A percentile compares a stretch with the other conserved stretches of the same genome.
Evolutionary conservation across 2,329 filamentous ascomycete genomes (phyloP).

Genomic region (Sporothrix pseudoabietina): DNA sequence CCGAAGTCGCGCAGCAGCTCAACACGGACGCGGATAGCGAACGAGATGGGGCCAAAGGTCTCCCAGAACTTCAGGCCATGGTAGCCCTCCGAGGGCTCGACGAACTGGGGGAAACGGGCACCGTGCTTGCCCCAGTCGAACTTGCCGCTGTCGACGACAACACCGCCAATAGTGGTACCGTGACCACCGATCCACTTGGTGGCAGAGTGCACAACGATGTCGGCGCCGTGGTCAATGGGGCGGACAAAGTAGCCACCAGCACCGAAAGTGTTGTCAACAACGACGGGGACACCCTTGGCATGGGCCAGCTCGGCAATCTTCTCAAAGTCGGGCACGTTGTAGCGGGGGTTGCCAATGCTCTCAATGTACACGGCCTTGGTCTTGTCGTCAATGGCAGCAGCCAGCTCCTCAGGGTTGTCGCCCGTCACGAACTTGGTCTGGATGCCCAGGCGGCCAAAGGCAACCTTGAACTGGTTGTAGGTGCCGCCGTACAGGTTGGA

Average conservation of each 20-base stretch:
- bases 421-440: constrained; percentile 83
- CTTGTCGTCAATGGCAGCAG: constrained; percentile 81
- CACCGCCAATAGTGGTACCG: constrained; percentile 85
- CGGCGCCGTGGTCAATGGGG: constrained; percentile 86
- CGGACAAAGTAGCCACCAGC: constrained; percentile 86
- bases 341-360: constrained; percentile 89
- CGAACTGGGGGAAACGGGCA: constrained; percentile 87
- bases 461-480: constrained; percentile 96
- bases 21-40: constrained; percentile 81
- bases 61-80: constrained; percentile 95
- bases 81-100: constrained; percentile 84
- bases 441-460: constrained; percentile 84
- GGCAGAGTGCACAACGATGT: constrained; percentile 91
- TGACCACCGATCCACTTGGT: constrained; percentile 98
- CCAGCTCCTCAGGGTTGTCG: constrained; percentile 77
- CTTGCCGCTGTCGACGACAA: constrained; percentile 84
- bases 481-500: constrained; percentile 92
- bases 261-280: constrained; percentile 93
- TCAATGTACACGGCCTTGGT: constrained; percentile 93
- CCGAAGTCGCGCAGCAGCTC: constrained; percentile 90
- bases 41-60: constrained; percentile 80
- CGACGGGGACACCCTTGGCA: constrained; percentile 64
- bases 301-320: constrained; percentile 80
- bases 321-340: constrained; percentile 90
- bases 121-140: constrained; percentile 91